Conservation (phyloP, 192 early-diverging fungal species). For the Coemansia sp. region DNA sequence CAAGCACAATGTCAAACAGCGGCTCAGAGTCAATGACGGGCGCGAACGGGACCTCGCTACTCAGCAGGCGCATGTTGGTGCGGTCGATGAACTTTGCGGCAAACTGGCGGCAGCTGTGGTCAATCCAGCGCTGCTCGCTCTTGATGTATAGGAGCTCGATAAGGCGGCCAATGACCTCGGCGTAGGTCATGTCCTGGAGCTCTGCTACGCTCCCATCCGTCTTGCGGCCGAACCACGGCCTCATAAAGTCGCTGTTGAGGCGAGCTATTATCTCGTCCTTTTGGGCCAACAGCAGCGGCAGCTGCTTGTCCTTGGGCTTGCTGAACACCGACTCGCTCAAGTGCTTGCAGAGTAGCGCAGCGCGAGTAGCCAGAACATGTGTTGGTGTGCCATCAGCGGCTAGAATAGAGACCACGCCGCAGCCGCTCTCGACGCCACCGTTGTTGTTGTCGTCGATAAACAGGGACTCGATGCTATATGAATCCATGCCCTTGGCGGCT, state of each 20-base stretch:
- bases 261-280: slow-evolving; percentile 83
- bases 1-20: slow-evolving; percentile 31
- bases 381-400: slow-evolving; percentile 80
- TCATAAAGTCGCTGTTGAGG: slow-evolving; percentile 87
- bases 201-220: slow-evolving; percentile 65
- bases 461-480: slow-evolving; percentile 75
- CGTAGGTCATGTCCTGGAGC: slow-evolving; percentile 91
- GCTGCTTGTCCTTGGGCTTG: slow-evolving; percentile 82
- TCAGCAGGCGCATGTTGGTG: slow-evolving; percentile 70
- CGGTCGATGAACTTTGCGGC: slow-evolving; percentile 69
- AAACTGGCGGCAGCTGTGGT: slow-evolving; percentile 72
- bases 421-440: slow-evolving; percentile 26
- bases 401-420: slow-evolving; percentile 86
- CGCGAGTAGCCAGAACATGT: slow-evolving; percentile 92
- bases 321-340: slow-evolving; percentile 80
- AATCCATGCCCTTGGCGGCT: slow-evolving; percentile 71
- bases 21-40: not conserved
- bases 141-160: slow-evolving; percentile 73
- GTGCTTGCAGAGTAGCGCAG: slow-evolving; percentile 84
- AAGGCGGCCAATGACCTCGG: slow-evolving; percentile 77
- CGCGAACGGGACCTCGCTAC: slow-evolving; percentile 61
- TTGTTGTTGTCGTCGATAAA: slow-evolving; percentile 77
- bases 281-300: slow-evolving; percentile 66
- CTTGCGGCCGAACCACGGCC: slow-evolving; percentile 92
- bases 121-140: slow-evolving; percentile 77